Evolutionary conservation across 1,139 yeast genomes (phyloP).

Genomic region (Nakaseomyces bracarensis): DNA sequence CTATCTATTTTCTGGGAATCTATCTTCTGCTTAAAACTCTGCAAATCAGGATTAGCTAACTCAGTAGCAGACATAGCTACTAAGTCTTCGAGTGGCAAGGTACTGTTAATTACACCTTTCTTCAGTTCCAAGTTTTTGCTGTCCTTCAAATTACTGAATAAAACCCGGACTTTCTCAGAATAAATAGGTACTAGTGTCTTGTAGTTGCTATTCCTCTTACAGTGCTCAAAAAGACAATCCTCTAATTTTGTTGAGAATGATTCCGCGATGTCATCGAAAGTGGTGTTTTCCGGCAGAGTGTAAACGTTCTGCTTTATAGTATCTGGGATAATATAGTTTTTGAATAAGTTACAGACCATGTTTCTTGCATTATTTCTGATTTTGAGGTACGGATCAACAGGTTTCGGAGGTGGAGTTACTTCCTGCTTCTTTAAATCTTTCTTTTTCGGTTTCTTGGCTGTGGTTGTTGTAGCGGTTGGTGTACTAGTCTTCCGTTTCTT

Average conservation of each 20-base stretch:
- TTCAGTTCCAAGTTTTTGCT: constrained; percentile 42
- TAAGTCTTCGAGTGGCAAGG: constrained; percentile 42
- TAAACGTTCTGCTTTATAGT: constrained; percentile 30
- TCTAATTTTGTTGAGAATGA: constrained; percentile 34
- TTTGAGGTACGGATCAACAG: constrained; percentile 17
- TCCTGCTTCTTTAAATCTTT: neutral
- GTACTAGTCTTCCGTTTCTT: constrained; percentile 10
- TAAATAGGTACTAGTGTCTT: constrained; percentile 33
- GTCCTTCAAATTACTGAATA: constrained; percentile 48
- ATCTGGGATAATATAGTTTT: constrained; percentile 38
- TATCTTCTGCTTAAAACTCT: constrained; percentile 62
- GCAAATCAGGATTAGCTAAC: constrained; percentile 63
- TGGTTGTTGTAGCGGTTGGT: constrained; percentile 9
- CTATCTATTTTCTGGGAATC: constrained; percentile 58
- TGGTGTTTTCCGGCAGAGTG: constrained; percentile 35
- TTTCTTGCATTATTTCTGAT: constrained; percentile 38
- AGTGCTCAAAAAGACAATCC: constrained; percentile 23
- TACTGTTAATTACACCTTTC: constrained; percentile 41
- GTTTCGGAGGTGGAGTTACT: neutral
- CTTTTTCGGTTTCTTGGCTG: constrained; percentile 7
- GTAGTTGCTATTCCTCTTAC: neutral
- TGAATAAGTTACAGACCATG: constrained; percentile 34
- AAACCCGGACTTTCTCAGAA: constrained; percentile 46
- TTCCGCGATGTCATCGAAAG: constrained; percentile 35
- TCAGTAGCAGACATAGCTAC: constrained; percentile 57